These are phyloP conservation scores for Aspergillus mulundensis DNA, from an alignment of 495 filamentous ascomycete genomes.

Conservation along the genomic window DNA sequence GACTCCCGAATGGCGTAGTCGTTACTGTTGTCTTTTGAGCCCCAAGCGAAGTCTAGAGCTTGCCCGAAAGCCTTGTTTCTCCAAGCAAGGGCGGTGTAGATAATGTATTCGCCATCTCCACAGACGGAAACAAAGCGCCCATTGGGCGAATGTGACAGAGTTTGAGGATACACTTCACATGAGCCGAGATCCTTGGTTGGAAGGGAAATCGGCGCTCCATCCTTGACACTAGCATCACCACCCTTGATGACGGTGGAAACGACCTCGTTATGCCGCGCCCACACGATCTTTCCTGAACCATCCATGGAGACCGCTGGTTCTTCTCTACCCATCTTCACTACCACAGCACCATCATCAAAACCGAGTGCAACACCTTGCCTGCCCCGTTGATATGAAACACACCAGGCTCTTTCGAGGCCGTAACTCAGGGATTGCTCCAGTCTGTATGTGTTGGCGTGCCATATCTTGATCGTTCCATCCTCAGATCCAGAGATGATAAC, in stretches of 20 bases:
- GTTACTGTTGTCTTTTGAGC: constrained; percentile 94
- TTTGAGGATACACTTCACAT: constrained; percentile 96
- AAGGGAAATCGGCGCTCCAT: constrained; percentile 78
- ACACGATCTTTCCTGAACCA: constrained; percentile 88
- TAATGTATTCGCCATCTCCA: constrained; percentile 96
- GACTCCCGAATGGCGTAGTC: constrained; percentile 97
- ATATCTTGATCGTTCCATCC: constrained; percentile 96
- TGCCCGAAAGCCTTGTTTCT: constrained; percentile 96
- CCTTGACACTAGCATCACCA: constrained; percentile 75
- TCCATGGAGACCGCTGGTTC: constrained; percentile 99
- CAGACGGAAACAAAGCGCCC: constrained; percentile 96
- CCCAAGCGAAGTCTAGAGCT: constrained; percentile 96
- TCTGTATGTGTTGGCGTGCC: constrained; percentile 96
- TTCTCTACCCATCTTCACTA: constrained; percentile 95
- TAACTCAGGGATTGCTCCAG: constrained; percentile 95
- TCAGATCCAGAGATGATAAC: constrained; percentile 99
- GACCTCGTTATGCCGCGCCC: constrained; percentile 91
- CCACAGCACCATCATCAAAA: constrained; percentile 96
- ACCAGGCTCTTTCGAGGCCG: constrained; percentile 94
- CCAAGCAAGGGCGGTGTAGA: constrained; percentile 96
- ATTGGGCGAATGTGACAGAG: constrained; percentile 91
- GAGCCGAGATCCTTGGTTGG: constrained; percentile 91
- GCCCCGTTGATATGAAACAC: constrained; percentile 89
- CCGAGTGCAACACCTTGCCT: constrained; percentile 92
- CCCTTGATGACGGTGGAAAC: constrained; percentile 94